phyloP scores from a whole-genome alignment of 73 alveolate species.

The Stentor coeruleus region DNA sequence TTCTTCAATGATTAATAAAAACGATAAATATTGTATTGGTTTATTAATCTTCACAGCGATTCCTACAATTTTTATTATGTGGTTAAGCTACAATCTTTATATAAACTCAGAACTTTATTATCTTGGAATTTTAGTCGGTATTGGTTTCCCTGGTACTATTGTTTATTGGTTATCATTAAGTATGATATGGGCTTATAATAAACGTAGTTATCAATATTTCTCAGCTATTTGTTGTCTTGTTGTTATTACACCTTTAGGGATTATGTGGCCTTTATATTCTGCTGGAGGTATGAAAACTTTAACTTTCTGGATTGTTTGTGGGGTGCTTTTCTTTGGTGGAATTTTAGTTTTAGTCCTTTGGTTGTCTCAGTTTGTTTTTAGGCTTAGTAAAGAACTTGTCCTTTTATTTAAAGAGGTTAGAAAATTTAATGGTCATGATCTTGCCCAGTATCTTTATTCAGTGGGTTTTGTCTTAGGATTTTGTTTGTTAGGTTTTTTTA shows the following conservation, averaged over 20 bases:
- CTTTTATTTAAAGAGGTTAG: not conserved
- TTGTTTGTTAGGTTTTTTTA: not conserved
- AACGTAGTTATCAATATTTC: not conserved
- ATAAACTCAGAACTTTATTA: not conserved
- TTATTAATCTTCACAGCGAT: not conserved
- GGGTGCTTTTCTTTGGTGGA: not conserved
- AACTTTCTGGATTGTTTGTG: not conserved
- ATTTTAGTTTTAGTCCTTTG: not conserved
- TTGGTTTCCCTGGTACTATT: not conserved
- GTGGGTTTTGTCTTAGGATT: not conserved
- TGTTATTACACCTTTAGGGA: not conserved
- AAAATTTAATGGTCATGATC: not conserved
- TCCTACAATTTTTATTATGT: not conserved
- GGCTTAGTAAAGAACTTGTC: not conserved
- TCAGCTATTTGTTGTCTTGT: not conserved
- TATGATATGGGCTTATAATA: not conserved
- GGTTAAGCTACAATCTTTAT: not conserved
- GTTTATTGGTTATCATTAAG: not conserved
- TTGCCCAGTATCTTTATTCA: not conserved
- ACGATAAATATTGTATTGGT: not conserved
- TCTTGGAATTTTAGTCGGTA: not conserved
- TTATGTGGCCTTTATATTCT: conserved; percentile 7
- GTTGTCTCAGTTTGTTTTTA: not conserved
- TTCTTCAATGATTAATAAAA: not conserved
- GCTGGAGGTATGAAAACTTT: not conserved